Evolutionary conservation across 2,329 filamentous ascomycete species (phyloP), one percentile per base, ranked within the genome.

Genomic region (Metarhizium robertsii): DNA sequence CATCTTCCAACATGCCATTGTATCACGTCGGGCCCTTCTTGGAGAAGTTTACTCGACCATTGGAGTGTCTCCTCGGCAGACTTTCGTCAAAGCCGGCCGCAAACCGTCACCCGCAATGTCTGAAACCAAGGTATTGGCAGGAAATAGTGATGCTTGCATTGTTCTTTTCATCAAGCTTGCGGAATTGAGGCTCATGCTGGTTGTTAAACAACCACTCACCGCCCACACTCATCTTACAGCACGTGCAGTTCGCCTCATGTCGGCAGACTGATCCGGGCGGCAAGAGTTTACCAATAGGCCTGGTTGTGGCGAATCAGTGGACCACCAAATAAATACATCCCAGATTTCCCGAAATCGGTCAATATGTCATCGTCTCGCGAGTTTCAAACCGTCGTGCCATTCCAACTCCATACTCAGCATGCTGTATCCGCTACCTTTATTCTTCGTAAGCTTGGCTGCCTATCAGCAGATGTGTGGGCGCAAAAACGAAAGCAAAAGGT

Each of bases 321-420:
- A 25, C 25, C 4, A 4, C 25, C 1, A 25, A 25, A 4, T 25
- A 25, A 25, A 25, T 25, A 25, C 25, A 25, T 25, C 4, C 3
- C 25, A 4, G 25, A 4, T 25, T 25, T 3, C 3, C 25, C 25
- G 25, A 25, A 25, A 25, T 25, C 25, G 25, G 25, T 25, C 25
- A 25, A 25, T 4, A 25, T 25, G 25, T 25, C 25, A 25, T 25
- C 3, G 25, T 25, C 3, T 25, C 25, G 25, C 25, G 25, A 25
- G 25, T 25, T 25, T 25, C 25, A 25, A 25, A 4, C 13, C 29
- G 7, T 25, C n/a, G 4, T 46, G 5, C 43, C 7, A 75, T n/a
- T 32, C 6, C 30, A 32, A 20, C 47, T 16, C 16, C 47, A 32
- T 3, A n/a, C 29, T 34, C 3, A 34, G 36, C 29, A 50, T 36